A percentile compares a stretch with the other conserved stretches of the same genome.
Conservation (phyloP, 2,329 filamentous ascomycete genomes). For the Penicillium sp. region DNA sequence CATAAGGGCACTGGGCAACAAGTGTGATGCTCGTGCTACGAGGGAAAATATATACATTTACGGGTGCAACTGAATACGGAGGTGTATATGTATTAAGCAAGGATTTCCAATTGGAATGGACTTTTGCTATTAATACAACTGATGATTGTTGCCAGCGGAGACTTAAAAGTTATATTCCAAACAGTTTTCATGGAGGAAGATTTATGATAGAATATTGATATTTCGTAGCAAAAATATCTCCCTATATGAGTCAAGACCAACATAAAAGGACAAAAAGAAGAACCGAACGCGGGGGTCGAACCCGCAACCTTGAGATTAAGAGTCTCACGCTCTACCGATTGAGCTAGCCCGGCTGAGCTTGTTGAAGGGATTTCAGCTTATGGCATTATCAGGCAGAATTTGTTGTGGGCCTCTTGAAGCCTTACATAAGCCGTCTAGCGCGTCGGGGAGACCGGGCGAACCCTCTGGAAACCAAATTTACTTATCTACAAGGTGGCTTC, state of each 20-base stretch:
- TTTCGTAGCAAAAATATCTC: not conserved
- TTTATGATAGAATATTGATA: too few relatives aligned
- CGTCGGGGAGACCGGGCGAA: slow-evolving; percentile 18
- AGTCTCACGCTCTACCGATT: slow-evolving; percentile 54
- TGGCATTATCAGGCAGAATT: not conserved
- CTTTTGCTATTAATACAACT: too few relatives aligned
- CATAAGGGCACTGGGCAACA: not conserved
- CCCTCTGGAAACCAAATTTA: slow-evolving; percentile 19
- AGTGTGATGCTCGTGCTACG: too few relatives aligned
- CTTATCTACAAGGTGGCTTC: slow-evolving; percentile 23
- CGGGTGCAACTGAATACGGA: too few relatives aligned
- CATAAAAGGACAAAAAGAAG: slow-evolving; percentile 15
- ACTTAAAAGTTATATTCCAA: too few relatives aligned
- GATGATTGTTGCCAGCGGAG: too few relatives aligned
- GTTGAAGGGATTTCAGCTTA: not conserved
- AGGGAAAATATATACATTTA: too few relatives aligned
- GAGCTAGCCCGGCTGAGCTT: slow-evolving; percentile 47
- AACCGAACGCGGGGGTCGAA: slow-evolving; percentile 46
- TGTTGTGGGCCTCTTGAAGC: not conserved
- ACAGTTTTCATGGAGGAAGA: too few relatives aligned
- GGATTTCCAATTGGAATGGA: too few relatives aligned
- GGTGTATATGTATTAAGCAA: too few relatives aligned
- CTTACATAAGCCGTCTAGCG: slow-evolving; percentile 21
- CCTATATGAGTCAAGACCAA: not conserved
- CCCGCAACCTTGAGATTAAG: slow-evolving; percentile 47